phyloP scores from a whole-genome alignment of 2,329 filamentous ascomycete genomes.

The Colletotrichum sp. region DNA sequence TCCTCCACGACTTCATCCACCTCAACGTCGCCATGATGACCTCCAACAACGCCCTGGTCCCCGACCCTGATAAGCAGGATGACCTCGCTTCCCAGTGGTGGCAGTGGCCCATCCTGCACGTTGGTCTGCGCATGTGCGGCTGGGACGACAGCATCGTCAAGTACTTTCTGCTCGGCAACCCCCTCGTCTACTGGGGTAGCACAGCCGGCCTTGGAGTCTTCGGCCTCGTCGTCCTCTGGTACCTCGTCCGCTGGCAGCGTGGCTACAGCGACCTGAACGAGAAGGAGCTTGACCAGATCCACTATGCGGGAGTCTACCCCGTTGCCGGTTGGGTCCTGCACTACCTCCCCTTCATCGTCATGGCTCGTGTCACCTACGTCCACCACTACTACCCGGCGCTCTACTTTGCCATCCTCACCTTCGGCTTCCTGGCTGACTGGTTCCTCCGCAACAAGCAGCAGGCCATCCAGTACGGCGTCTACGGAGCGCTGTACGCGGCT shows the following conservation, averaged over 20 bases:
- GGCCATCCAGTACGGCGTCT: conserved; percentile 70
- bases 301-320: conserved; percentile 92
- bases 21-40: conserved; percentile 99
- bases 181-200: conserved; percentile 93
- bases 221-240: conserved; percentile 77
- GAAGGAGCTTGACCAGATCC: conserved; percentile 88
- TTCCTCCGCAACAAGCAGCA: conserved; percentile 70
- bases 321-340: conserved; percentile 94
- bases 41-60: conserved; percentile 97
- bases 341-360: conserved; percentile 93
- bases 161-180: conserved; percentile 98
- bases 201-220: conserved; percentile 80
- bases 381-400: conserved; percentile 99
- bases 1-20: conserved; percentile 97
- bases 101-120: conserved; percentile 97
- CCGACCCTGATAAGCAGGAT: conserved; percentile 98
- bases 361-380: conserved; percentile 98
- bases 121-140: conserved; percentile 96
- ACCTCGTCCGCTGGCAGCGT: conserved; percentile 93
- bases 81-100: conserved; percentile 96
- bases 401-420: conserved; percentile 91
- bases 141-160: conserved; percentile 97
- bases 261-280: conserved; percentile 84
- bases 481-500: conserved; percentile 73
- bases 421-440: conserved; percentile 91